phyloP scores from a whole-genome alignment of 306 rosid species.

The Castanea mollissima region DNA sequence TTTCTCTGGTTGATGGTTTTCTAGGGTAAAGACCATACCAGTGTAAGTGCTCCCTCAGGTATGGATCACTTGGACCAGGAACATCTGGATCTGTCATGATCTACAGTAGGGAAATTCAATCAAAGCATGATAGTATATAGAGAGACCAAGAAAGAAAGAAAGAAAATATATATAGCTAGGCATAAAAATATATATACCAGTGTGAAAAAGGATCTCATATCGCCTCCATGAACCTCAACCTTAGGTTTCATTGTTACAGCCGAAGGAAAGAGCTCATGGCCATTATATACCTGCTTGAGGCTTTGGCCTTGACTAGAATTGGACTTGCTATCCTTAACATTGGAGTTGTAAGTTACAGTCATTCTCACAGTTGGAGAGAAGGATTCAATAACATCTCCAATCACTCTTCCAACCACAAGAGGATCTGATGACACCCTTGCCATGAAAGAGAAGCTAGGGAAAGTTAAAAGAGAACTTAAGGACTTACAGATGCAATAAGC shows the following conservation, averaged over 20 bases:
- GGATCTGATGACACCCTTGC: constrained; percentile 55
- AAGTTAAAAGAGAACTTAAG: not conserved
- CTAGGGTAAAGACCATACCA: constrained; percentile 39
- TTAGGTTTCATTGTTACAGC: constrained; percentile 57
- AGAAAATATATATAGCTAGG: not conserved
- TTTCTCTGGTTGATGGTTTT: not conserved
- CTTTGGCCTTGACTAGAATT: too few relatives aligned
- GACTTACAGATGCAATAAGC: not conserved
- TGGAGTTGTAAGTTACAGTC: constrained; percentile 51
- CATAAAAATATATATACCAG: constrained; percentile 39
- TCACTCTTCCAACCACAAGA: constrained; percentile 69
- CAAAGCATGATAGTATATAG: not conserved
- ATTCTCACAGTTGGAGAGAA: constrained; percentile 52
- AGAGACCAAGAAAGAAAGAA: not conserved
- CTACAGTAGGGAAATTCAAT: constrained; percentile 27
- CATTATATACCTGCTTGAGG: constrained; percentile 62
- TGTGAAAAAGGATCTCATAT: constrained; percentile 84
- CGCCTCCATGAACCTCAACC: constrained; percentile 86
- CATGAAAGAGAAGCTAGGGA: not conserved
- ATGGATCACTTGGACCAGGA: constrained; percentile 98
- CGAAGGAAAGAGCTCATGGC: constrained; percentile 76
- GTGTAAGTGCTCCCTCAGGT: constrained; percentile 82
- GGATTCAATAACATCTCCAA: constrained; percentile 80
- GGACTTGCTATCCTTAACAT: not conserved
- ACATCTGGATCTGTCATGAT: constrained; percentile 94